phyloP scores from a whole-genome alignment of 257 asterid species.

The Fraxinus pennsylvanica region DNA sequence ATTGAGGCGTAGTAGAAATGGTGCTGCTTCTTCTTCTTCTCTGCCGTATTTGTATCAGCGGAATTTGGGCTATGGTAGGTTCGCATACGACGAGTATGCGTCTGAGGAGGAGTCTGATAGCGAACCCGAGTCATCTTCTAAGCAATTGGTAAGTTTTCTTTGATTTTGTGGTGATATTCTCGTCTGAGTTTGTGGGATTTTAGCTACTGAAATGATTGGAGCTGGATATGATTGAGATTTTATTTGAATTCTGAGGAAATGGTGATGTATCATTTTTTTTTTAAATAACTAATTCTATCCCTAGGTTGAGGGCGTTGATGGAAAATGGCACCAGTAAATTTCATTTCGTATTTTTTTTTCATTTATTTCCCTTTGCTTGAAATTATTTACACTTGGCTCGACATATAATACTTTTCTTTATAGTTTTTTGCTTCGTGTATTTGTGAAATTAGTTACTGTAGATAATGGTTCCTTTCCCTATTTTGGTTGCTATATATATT shows the following conservation, averaged over 20 bases:
- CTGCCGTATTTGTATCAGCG: constrained; percentile 55
- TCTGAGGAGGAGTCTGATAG: constrained; percentile 72
- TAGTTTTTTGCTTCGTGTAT: background rate
- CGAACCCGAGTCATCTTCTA: constrained; percentile 56
- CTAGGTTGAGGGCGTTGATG: background rate
- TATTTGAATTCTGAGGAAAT: background rate
- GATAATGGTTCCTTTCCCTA: background rate
- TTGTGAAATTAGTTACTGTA: background rate
- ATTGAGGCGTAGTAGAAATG: constrained; percentile 41
- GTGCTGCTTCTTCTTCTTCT: constrained; percentile 32
- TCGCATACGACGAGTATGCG: constrained; percentile 63
- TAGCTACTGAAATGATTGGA: background rate
- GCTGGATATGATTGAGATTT: background rate
- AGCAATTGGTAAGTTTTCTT: constrained; percentile 51
- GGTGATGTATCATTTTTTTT: background rate
- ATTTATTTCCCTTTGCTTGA: background rate
- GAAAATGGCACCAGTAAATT: background rate
- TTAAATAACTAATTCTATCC: background rate
- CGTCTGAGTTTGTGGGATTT: constrained; percentile 5
- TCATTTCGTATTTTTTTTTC: background rate
- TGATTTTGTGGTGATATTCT: background rate
- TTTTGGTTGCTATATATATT: background rate
- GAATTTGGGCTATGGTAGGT: constrained; percentile 63
- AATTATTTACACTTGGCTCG: background rate
- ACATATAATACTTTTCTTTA: background rate